A percentile compares a stretch with the other conserved stretches of the same genome.
These are phyloP conservation scores for Manihot esculenta DNA, from an alignment of 441 rosid species.

Conservation along the genomic window DNA sequence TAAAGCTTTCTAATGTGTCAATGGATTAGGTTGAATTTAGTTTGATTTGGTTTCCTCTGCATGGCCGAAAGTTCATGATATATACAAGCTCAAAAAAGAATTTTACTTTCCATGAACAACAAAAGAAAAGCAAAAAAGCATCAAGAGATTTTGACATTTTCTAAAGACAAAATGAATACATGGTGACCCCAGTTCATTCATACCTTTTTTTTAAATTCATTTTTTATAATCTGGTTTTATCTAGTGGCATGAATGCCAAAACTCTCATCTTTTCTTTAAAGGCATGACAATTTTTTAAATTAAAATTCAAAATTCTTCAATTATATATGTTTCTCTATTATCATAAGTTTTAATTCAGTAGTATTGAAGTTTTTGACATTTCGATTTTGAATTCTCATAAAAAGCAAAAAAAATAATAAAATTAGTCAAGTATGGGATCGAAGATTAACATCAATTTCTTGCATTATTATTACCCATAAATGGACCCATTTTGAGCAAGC, in stretches of 20 bases:
- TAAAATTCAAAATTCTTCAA: too few species aligned
- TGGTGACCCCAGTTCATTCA: background rate
- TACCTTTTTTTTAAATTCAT: background rate
- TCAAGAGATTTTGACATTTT: constrained; percentile 7
- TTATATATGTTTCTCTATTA: too few species aligned
- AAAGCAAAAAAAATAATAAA: background rate
- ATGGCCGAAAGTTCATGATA: constrained; percentile 22
- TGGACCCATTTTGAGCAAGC: background rate
- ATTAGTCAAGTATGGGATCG: background rate
- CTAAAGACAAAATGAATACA: constrained; percentile 12
- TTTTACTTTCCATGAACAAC: constrained; percentile 2
- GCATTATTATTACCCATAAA: background rate
- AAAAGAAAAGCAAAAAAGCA: constrained; percentile 1
- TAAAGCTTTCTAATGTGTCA: background rate
- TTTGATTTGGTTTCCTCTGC: background rate
- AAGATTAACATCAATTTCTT: background rate
- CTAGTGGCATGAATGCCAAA: background rate
- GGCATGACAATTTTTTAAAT: background rate
- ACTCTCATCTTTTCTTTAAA: background rate
- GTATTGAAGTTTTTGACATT: too few species aligned
- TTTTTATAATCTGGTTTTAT: background rate
- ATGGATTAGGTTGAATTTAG: too few species aligned
- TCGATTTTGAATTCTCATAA: too few species aligned
- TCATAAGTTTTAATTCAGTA: too few species aligned
- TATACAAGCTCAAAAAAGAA: background rate